Evolutionary conservation across 371 early-diverging fungal genomes (phyloP).

Genomic region (Mortierella sp.): DNA sequence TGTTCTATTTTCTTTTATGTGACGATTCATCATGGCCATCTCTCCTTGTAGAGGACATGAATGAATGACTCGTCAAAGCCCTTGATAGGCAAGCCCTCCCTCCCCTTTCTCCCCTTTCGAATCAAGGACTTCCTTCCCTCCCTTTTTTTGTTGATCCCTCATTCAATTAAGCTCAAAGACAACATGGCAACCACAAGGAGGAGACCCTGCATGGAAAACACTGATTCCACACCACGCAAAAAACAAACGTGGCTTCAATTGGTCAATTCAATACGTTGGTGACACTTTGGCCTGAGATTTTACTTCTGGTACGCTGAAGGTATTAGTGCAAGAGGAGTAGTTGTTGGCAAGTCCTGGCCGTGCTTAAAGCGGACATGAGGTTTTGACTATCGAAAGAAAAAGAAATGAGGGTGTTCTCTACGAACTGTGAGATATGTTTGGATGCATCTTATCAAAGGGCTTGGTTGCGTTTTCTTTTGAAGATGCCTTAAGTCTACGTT

Average conservation of each 20-base stretch:
- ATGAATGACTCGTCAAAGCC: no score
- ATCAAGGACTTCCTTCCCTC: neutral
- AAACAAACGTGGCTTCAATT: neutral
- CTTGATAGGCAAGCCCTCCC: neutral
- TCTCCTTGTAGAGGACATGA: neutral
- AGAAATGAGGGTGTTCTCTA: no score
- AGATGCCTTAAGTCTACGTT: no score
- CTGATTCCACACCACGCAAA: neutral
- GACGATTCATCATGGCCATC: neutral
- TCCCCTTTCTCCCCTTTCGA: neutral
- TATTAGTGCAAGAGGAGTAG: no score
- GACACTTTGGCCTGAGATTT: constrained; percentile 8
- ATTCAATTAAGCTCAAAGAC: neutral
- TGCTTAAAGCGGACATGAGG: no score
- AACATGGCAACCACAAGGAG: neutral
- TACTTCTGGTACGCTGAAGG: no score
- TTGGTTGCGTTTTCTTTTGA: no score
- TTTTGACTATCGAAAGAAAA: no score
- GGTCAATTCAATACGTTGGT: neutral
- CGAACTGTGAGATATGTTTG: no score
- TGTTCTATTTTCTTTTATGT: neutral
- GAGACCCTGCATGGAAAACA: constrained; percentile 12
- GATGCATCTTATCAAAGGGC: no score
- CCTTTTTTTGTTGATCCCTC: neutral
- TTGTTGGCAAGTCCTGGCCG: no score